Conservation (phyloP, 1,139 yeast genomes). For the Zygosaccharomyces pseudobailii region DNA sequence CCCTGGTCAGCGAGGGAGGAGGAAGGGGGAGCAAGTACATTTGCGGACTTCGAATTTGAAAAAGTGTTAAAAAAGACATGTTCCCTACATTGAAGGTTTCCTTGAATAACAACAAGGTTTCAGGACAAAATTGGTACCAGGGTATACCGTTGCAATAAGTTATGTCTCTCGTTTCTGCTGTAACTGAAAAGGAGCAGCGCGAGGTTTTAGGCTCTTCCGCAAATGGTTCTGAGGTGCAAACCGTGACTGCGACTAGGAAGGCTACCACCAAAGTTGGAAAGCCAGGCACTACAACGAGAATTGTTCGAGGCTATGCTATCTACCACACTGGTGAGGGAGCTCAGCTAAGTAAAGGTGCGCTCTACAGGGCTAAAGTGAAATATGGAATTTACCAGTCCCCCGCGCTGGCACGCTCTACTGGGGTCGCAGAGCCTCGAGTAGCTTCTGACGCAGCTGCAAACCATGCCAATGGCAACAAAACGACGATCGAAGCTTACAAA, state of each 20-base stretch:
- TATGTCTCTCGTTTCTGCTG: conserved; percentile 34
- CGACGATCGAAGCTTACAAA: conserved; percentile 61
- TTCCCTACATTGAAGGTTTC: not conserved
- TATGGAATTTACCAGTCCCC: conserved; percentile 75
- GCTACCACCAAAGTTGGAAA: not conserved
- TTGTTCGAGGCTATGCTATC: conserved; percentile 1
- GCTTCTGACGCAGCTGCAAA: conserved; percentile 78
- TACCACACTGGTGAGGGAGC: conserved; percentile 39
- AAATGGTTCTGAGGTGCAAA: not conserved
- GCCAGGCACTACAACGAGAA: not conserved
- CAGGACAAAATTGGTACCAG: not conserved
- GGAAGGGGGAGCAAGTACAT: not conserved
- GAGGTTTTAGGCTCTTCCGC: conserved; percentile 5
- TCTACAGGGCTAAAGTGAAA: conserved; percentile 70
- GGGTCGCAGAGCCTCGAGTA: conserved; percentile 45
- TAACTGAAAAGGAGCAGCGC: conserved; percentile 18
- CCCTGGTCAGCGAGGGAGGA: not conserved
- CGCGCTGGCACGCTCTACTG: conserved; percentile 52
- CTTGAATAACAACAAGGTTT: not conserved
- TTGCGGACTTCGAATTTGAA: conserved; percentile 2
- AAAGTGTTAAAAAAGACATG: conserved; percentile 3
- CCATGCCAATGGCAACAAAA: conserved; percentile 62
- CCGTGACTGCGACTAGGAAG: not conserved
- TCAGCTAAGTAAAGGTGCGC: conserved; percentile 68
- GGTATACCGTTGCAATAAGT: conserved; percentile 24